Conservation (phyloP, 441 rosid genomes). For the Arabidopsis lyrata region DNA sequence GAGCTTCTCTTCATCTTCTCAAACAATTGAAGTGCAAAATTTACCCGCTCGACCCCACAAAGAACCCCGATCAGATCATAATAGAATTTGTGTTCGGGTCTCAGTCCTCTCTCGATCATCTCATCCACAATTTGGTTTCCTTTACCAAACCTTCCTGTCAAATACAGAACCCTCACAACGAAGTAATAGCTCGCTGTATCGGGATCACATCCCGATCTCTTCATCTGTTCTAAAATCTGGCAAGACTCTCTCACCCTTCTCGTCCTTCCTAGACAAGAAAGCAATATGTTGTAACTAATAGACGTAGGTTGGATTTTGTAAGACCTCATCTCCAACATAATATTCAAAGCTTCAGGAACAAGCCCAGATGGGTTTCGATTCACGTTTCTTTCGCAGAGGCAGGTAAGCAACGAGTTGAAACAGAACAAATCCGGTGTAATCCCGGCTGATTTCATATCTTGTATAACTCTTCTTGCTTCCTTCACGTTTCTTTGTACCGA, state of each 20-base stretch:
- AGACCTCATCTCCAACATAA: slow-evolving; percentile 88
- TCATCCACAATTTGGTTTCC: slow-evolving; percentile 75
- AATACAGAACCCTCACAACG: slow-evolving; percentile 71
- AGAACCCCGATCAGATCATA: slow-evolving; percentile 81
- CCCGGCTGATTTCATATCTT: slow-evolving; percentile 75
- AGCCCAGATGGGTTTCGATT: slow-evolving; percentile 75
- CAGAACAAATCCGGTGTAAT: slow-evolving; percentile 68
- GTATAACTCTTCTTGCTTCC: slow-evolving; percentile 71
- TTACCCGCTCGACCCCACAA: slow-evolving; percentile 76
- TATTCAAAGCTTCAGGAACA: slow-evolving; percentile 81
- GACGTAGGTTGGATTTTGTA: slow-evolving; percentile 61
- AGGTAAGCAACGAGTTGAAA: slow-evolving; percentile 69
- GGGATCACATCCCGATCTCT: slow-evolving; percentile 59
- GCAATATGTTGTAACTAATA: slow-evolving; percentile 74
- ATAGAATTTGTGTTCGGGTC: slow-evolving; percentile 70
- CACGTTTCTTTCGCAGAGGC: slow-evolving; percentile 71
- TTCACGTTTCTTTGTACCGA: slow-evolving; percentile 66
- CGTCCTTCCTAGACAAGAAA: slow-evolving; percentile 73
- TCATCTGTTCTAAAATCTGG: slow-evolving; percentile 72
- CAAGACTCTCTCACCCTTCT: slow-evolving; percentile 84
- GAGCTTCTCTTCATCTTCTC: slow-evolving; percentile 69
- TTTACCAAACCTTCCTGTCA: slow-evolving; percentile 81
- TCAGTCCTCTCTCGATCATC: slow-evolving; percentile 66
- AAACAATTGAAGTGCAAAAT: slow-evolving; percentile 74
- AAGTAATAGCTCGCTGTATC: slow-evolving; percentile 86